These are phyloP conservation scores for Gracilaria domingensis DNA, from an alignment of 23 red algal species.

Conservation along the genomic window DNA sequence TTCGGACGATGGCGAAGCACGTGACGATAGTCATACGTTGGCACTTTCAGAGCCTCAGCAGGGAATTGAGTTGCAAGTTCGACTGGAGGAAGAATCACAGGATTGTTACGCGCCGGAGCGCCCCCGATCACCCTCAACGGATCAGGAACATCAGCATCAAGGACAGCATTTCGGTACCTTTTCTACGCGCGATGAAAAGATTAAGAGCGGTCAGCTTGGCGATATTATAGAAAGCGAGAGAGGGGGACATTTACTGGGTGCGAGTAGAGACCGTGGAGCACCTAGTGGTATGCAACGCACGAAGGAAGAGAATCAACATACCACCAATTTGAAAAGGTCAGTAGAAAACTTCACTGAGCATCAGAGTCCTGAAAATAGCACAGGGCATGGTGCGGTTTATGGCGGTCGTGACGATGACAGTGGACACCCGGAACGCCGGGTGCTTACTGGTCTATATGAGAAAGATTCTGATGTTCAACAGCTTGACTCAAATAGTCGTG, in stretches of 20 bases:
- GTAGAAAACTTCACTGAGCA: not conserved
- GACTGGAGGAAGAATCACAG: not conserved
- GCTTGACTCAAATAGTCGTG: not conserved
- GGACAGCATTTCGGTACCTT: not conserved
- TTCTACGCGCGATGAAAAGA: not conserved
- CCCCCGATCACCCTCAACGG: not conserved
- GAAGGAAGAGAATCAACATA: not conserved
- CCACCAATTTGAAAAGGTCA: not conserved
- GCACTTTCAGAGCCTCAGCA: constrained; percentile 5
- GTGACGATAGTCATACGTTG: constrained; percentile 19
- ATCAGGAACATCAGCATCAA: not conserved
- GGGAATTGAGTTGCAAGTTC: constrained; percentile 3
- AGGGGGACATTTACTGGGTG: not conserved
- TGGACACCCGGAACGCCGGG: not conserved
- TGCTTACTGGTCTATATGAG: not conserved
- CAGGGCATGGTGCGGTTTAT: not conserved
- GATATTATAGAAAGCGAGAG: not conserved
- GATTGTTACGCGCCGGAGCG: not conserved
- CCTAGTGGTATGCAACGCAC: not conserved
- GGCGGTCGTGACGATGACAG: not conserved
- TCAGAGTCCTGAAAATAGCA: not conserved
- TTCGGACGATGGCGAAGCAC: not conserved
- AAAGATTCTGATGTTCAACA: not conserved
- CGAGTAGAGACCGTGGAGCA: not conserved
- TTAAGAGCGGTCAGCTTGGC: not conserved